Base-by-base conservation (phyloP, 768 basidiomycete species). In the Tylopilus plumbeoviolaceoides region DNA sequence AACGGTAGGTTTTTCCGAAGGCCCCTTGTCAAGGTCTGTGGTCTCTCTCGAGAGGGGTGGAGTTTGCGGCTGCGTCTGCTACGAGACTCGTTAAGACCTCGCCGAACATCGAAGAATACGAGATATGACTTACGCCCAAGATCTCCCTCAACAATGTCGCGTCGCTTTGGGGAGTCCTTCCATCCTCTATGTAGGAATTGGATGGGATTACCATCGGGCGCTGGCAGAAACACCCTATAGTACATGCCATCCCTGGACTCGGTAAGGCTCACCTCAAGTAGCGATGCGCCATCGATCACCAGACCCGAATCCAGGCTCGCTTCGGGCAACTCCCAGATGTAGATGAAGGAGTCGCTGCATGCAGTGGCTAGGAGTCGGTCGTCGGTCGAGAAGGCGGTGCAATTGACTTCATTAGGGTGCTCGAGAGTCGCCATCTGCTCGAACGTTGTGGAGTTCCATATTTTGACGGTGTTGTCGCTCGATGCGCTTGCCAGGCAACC, bases 291-390 rank as follows among this genome's bases (percentile, higher is more conserved):
- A 33, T 65, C 64, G 40, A 65, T 67, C 51, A 41, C 64, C 9
- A 67, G 56, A 44, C 64, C 64, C 46, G 65, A 67, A 46, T 65
- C 64, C 58, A 65, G 41, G 53, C 63, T 65, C 18, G 65, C 51
- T 45, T 65, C 63, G 10, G 64, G 64, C 23, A 59, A 12, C 46
- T 69, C 70, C 68, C 70, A 69, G 18, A 69, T 41, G 45, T 69
- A 67, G 39, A 71, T 33, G 14, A 46, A 31, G 39, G 67, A 60
- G 44, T 68, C 66, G 42, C 60, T 66, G 41, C 69, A 68, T 21
- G 63, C 66, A 7, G 68, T 70, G 18, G 69, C 67, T n/a, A 69
- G 45, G 47, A 58, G 59, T 51, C 65, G 51, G 48, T 63, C 63
- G 55, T 71, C 68, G 44, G 47, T 25, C 3, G 67, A 69, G 54